Base-by-base conservation (phyloP, 345 rosid genomes). In the Gynandropsis gynandra region DNA sequence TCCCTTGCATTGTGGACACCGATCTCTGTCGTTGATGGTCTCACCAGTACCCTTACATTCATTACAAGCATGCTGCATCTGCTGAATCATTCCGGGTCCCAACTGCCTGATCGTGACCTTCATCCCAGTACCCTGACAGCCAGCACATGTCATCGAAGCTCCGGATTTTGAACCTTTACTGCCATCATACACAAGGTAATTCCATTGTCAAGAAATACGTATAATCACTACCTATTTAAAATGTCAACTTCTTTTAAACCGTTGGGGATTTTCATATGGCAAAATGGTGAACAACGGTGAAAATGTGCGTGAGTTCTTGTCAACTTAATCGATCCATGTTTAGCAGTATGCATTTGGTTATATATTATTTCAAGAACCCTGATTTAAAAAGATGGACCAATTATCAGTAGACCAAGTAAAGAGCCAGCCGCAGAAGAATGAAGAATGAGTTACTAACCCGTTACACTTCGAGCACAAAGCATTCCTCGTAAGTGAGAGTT, bases 151-250 rank as follows among this genome's bases (percentile, higher is more conserved):
- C 80, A 49, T 72, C 4, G 94, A 87, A 48, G 74, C 93, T 41
- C 96, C 96, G 21, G 96, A 86, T 63, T 89, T 86, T 4, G 96
- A 83, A 36, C 98, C 98, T 56, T 89, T 87, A 4, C 97, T 86
- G 83, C 33, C 12, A 64, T 33, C 14, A 54, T 42, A 43, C 52
- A 42, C 2, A 21, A 59, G 15, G 53, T 31, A 53, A 33, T 17
- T 29, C 43, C 63, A 58, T 11, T 16, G 21, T 24, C 29, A 24
- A 47, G 27, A 0, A 42, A 10, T 20, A 18, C 47, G 41, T 33
- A 7, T 0, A 44, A 8, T 17, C 44, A 15, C 19, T 18, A 13
- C 11, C 3, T 12, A 19, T 19, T 19, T 24, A 24, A 24, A 24
- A 24, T 5, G 5, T 24, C 29, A 5, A 24, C 5, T 24, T 24